Evolutionary conservation across 139 green algal genomes (phyloP), one percentile per base, ranked within the genome.

Genomic region (Pleodorina starrii): DNA sequence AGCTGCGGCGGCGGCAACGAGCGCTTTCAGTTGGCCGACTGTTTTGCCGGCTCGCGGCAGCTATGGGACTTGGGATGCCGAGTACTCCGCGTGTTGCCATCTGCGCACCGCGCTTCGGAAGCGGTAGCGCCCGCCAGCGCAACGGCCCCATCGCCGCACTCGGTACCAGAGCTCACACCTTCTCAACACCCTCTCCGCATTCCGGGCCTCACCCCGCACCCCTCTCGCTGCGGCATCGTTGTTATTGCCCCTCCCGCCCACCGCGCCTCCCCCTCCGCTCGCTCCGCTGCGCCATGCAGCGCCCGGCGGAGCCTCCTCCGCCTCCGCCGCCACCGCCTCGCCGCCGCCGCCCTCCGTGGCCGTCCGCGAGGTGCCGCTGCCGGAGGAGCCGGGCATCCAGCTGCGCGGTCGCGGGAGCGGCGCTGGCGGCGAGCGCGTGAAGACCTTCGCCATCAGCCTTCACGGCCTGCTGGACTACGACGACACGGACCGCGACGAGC

Each of bases 381-480:
- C 84, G 0, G 84, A 89, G 68, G 84, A 89, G 68, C 69, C 84
- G 0, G 5, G 50, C 44, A 66, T 89, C 35, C 68, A 83, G 84
- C 68, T 89, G 48, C 69, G 68, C 48, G 84, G 84, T 35, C 84
- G 84, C 0, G 84, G 68, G 11, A 17, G 14, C 25, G 35, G 6
- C 16, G 11, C 50, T 6, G 10, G 29, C 76, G 35, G 1, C 38
- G 66, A 74, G 10, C 77, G 68, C 29, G 43, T 91, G 36, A 82
- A 92, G 79, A 93, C 60, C 23, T 76, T 94, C 25, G 85, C 89
- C 69, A 94, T 97, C 76, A 91, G 81, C 40, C 87, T 97, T 44
- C 90, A 96, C 79, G 96, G 95, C 35, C 90, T 98, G 90, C 92
- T 98, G 83, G 96, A 98, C 81, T 98, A 98, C 84, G 95, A 97